Base-by-base conservation (phyloP, 78 protist genomes). In the Speleostelium caveatum region DNA sequence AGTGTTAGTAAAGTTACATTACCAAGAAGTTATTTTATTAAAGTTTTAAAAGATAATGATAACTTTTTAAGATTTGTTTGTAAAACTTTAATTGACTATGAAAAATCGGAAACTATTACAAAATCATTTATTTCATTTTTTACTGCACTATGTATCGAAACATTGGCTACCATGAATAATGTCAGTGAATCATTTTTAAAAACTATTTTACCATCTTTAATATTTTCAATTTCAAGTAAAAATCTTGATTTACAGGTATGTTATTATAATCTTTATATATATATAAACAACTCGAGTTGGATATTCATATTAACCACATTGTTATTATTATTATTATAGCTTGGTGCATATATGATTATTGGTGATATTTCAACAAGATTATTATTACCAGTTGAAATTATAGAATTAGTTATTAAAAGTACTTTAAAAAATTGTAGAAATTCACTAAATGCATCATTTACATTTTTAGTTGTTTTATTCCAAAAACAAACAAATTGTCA, bases 241-340 rank as follows among this genome's bases (percentile, higher is more conserved):
- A 65, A 79, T 28, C 17, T 60, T 19, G 88, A 79, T 41, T 79
- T 79, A 67, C 88, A 67, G 39, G 88, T 79, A 79, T 35, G 88
- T 79, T 14, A n/a, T n/a, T n/a, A n/a, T n/a, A n/a, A n/a, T n/a
- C n/a, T 45, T 14, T 45, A 14, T 45, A 45, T 14, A 45, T 45
- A 45, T 45, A 14, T 14, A 45, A 14, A 45, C 53, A 14, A 14
- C 10, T 45, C 53, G 53, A 45, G 10, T 14, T 6, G 6, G 53
- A 45, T 14, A 45, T 45, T 6, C 6, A 38, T n/a, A 67, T 3
- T 24, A 35, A n/a, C 24, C 53, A 45, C 10, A 45, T 45, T 45
- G 10, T 14, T 14, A 45, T 45, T 45, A 14, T 45, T 10, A 45
- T 45, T 45, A 14, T 14, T 49, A 12, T 67, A 79, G 88, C 88